Base-by-base conservation (phyloP, 148 eudicot species). In the Heliamphora exappendiculata region DNA sequence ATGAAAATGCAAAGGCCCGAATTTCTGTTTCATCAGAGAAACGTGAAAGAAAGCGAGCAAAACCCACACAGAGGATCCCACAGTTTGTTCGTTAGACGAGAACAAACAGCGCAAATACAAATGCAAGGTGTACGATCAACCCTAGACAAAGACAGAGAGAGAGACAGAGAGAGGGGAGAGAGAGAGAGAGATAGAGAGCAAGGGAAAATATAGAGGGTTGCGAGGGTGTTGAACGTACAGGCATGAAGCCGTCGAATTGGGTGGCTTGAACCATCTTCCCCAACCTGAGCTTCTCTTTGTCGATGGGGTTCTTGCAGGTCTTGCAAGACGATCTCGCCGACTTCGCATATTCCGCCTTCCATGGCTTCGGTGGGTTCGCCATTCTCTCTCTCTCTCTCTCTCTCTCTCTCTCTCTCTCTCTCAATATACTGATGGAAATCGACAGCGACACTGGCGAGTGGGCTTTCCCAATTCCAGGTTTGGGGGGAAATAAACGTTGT, bases 271-370 rank as follows among this genome's bases (percentile, higher is more conserved):
- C 69, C 69, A 96, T 96, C 79, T 96, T 91, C 0, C 99, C 99
- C 9, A 96, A 86, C 73, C 98, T 87, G 68, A 96, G 82, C 16
- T 14, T 76, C 75, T 96, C 98, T 83, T 96, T 96, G 36, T 66
- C 86, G 75, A 96, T 96, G 45, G 87, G 78, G 50, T n/a, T 50
- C 51, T 85, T 92, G 87, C 99, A 95, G 39, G 92, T 88, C n/a
- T 87, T 85, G 80, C 99, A 95, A 4, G 96, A 85, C 5, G 99
- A 89, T 77, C 99, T 85, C 17, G 84, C 90, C 36, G 99, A 95
- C 81, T 95, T 95, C 0, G 99, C 99, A 59, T 95, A 95, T 77
- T 95, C 99, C 29, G 88, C 93, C 73, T 87, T 95, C 99, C 99
- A 95, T 82, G 94, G 91, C 94, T 91, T 92, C 51, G 87, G 86